phyloP scores from a whole-genome alignment of 495 filamentous ascomycete genomes.

The Lepidopterella palustris region DNA sequence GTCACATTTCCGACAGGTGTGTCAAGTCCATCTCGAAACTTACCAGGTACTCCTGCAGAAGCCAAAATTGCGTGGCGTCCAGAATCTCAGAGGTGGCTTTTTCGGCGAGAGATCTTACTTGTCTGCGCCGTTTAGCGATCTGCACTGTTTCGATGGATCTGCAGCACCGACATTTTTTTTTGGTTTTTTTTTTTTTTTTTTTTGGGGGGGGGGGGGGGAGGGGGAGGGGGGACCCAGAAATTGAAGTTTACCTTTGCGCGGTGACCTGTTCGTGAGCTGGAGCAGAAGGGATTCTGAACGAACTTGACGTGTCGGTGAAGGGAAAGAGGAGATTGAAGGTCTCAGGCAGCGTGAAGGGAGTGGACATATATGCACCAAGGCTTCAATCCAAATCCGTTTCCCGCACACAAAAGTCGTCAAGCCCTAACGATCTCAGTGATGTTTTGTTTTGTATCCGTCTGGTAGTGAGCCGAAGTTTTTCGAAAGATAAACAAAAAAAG shows the following conservation, averaged over 20 bases:
- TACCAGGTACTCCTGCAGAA: slow-evolving; percentile 26
- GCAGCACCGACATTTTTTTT: neutral
- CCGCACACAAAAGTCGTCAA: slow-evolving; percentile 16
- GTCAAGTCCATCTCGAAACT: slow-evolving; percentile 24
- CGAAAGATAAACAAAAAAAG: neutral
- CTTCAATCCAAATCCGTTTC: slow-evolving; percentile 18
- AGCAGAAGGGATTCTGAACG: no score
- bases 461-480: slow-evolving; percentile 11
- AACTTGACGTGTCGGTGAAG: no score
- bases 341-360: slow-evolving; percentile 14
- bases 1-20: slow-evolving; percentile 14
- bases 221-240: no score
- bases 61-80: slow-evolving; percentile 23
- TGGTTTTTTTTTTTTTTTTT: neutral
- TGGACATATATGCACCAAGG: slow-evolving; percentile 24
- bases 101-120: slow-evolving; percentile 18
- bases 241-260: no score
- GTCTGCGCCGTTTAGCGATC: slow-evolving; percentile 23
- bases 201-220: no score
- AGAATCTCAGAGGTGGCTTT: neutral
- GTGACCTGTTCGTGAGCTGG: no score
- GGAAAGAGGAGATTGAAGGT: neutral
- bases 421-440: slow-evolving; percentile 20
- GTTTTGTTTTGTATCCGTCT: slow-evolving; percentile 8
- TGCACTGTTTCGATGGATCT: slow-evolving; percentile 4